Conservation (phyloP, 2,329 filamentous ascomycete species). For the Phoma herbarum region DNA sequence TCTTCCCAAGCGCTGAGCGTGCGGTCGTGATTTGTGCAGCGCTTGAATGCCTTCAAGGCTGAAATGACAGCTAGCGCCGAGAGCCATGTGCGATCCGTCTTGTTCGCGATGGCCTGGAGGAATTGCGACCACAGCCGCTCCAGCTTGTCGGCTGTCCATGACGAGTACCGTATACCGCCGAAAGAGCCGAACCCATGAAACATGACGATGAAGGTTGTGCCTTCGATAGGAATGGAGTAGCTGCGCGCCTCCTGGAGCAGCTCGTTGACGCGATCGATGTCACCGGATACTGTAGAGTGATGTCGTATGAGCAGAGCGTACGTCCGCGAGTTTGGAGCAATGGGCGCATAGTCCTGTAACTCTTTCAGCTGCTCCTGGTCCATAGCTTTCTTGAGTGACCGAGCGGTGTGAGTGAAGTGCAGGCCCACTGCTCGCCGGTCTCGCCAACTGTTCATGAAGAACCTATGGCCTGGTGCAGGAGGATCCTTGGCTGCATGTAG, state of each 20-base stretch:
- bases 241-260: constrained; percentile 82
- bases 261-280: constrained; percentile 74
- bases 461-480: constrained; percentile 37
- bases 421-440: constrained; percentile 56
- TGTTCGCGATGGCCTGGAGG: constrained; percentile 29
- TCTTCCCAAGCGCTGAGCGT: constrained; percentile 65
- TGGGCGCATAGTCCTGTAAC: constrained; percentile 71
- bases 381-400: constrained; percentile 49
- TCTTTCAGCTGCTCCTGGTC: constrained; percentile 65
- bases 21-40: constrained; percentile 62
- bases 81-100: constrained; percentile 41
- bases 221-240: constrained; percentile 72
- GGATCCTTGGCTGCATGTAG: constrained; percentile 56
- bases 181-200: constrained; percentile 83
- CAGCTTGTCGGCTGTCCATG: constrained; percentile 78
- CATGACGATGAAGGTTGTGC: constrained; percentile 79
- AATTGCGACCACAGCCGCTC: constrained; percentile 53
- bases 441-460: constrained; percentile 53
- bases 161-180: constrained; percentile 70
- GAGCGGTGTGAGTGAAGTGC: constrained; percentile 57
- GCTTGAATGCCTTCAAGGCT: constrained; percentile 66
- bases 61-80: constrained; percentile 38
- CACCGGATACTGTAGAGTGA: constrained; percentile 72
- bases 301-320: constrained; percentile 82
- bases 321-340: constrained; percentile 79